Evolutionary conservation across 352 stramenopile species (phyloP).

Genomic region (Phytophthora melonis): DNA sequence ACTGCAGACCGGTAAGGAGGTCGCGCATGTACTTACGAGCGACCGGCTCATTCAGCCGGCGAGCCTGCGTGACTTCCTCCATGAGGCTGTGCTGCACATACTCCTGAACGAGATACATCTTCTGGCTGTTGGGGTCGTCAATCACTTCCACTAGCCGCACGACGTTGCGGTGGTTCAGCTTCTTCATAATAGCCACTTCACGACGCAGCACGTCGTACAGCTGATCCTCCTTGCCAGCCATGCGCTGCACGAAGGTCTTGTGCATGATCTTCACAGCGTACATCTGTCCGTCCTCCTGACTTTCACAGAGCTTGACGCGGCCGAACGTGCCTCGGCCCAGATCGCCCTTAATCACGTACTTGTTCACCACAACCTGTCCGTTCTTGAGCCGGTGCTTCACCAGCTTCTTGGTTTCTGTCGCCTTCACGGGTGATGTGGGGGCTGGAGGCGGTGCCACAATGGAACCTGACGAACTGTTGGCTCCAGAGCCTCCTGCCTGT

Average conservation of each 20-base stretch:
- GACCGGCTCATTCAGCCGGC: conserved; percentile 71
- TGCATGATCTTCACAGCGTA: conserved; percentile 93
- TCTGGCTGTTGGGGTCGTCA: conserved; percentile 93
- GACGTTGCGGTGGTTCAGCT: conserved; percentile 94
- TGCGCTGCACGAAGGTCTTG: conserved; percentile 91
- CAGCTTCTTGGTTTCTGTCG: conserved; percentile 82
- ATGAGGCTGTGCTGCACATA: conserved; percentile 95
- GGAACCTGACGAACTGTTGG: conserved; percentile 38
- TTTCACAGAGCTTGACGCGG: conserved; percentile 84
- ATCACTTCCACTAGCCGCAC: conserved; percentile 96
- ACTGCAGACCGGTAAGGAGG: conserved; percentile 90
- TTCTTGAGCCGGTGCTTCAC: conserved; percentile 88
- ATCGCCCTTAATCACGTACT: conserved; percentile 94
- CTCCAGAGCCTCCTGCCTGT: conserved; percentile 24
- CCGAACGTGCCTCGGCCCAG: conserved; percentile 93
- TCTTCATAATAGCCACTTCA: conserved; percentile 98
- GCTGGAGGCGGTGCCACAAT: conserved; percentile 52
- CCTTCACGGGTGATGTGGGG: conserved; percentile 61
- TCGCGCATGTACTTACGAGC: conserved; percentile 92
- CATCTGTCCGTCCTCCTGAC: conserved; percentile 79
- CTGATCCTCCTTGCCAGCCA: conserved; percentile 88
- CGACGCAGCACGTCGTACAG: conserved; percentile 83
- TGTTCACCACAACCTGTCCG: conserved; percentile 92
- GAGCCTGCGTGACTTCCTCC: conserved; percentile 83
- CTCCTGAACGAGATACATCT: conserved; percentile 96